Conservation (phyloP, 1,139 yeast species). For the Taiozyma sp. region DNA sequence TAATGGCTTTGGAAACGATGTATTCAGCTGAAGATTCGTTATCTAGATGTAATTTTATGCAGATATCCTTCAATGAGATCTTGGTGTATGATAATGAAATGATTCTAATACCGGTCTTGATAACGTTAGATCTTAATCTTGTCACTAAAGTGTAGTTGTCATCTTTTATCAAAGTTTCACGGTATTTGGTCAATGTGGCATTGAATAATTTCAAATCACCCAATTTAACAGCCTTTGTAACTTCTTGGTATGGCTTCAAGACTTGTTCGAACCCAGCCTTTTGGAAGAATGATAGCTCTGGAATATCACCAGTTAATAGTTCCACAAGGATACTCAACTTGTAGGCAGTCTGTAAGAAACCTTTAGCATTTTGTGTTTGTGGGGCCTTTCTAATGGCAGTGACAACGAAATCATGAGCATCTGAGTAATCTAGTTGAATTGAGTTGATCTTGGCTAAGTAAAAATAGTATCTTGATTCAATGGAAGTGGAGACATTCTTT, state of each 20-base stretch:
- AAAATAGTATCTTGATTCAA: slow-evolving; percentile 88
- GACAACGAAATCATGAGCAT: slow-evolving; percentile 85
- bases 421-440: slow-evolving; percentile 86
- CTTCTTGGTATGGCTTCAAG: slow-evolving; percentile 77
- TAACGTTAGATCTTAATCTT: slow-evolving; percentile 92
- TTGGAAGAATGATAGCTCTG: slow-evolving; percentile 82
- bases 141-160: slow-evolving; percentile 82
- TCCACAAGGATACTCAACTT: slow-evolving; percentile 87
- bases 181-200: slow-evolving; percentile 65
- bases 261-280: slow-evolving; percentile 54
- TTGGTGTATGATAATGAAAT: slow-evolving; percentile 89
- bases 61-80: slow-evolving; percentile 85
- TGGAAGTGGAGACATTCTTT: slow-evolving; percentile 76
- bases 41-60: slow-evolving; percentile 87
- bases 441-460: slow-evolving; percentile 88
- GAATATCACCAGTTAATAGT: slow-evolving; percentile 94
- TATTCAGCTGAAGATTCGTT: slow-evolving; percentile 96
- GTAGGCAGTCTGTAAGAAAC: slow-evolving; percentile 87
- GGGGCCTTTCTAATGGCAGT: slow-evolving; percentile 98
- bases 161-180: slow-evolving; percentile 61
- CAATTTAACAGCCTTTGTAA: slow-evolving; percentile 86
- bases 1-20: slow-evolving; percentile 92
- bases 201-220: slow-evolving; percentile 88
- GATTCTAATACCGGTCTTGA: slow-evolving; percentile 94
- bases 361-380: slow-evolving; percentile 78